Evolutionary conservation across 2,329 filamentous ascomycete genomes (phyloP), one percentile per base, ranked within the genome.

Genomic region (Dothideomycetidae sp.): DNA sequence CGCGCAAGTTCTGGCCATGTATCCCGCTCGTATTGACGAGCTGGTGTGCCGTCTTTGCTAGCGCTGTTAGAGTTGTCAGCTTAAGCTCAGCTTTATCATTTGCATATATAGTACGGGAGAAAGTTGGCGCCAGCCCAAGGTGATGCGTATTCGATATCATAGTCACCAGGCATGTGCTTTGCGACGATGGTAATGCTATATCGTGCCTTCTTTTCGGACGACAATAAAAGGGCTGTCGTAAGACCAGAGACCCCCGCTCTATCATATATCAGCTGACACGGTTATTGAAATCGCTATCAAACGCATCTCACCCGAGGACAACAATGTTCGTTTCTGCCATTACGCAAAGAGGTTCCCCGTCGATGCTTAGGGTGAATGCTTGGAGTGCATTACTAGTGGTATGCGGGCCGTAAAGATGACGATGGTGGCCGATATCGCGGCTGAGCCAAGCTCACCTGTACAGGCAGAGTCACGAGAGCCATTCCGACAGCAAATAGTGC

Each of bases 161-260:
- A 90, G 62, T 94, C 86, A 23, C 86, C 86, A 0, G 86, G 86
- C 79, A 93, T 90, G 54, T 93, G 81, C 53, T 88, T 92, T 4
- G 83, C 79, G 19, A 84, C 64, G 23, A 92, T 65, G 0, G 81
- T 85, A 45, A 92, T 60, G 16, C 64, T 62, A 47, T 76, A 68
- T 9, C 58, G 50, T 4, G 61, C 56, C 48, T 74, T 66, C 42
- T 65, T 64, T n/a, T n/a, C n/a, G n/a, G n/a, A n/a, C 10, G 75
- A 75, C 10, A 80, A 60, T 11, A 73, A 57, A 15, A 77, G 61
- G 23, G 76, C 75, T 2, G 73, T 77, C 2, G 76, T 79, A 36
- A 81, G 63, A 16, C 75, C 75, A 19, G 72, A 65, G 4, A 81
- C 74, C 32, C 76, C 76, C 36, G 75, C 76, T 36, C 73, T 78